phyloP scores from a whole-genome alignment of 768 basidiomycete species.

The Suillus occidentalis region DNA sequence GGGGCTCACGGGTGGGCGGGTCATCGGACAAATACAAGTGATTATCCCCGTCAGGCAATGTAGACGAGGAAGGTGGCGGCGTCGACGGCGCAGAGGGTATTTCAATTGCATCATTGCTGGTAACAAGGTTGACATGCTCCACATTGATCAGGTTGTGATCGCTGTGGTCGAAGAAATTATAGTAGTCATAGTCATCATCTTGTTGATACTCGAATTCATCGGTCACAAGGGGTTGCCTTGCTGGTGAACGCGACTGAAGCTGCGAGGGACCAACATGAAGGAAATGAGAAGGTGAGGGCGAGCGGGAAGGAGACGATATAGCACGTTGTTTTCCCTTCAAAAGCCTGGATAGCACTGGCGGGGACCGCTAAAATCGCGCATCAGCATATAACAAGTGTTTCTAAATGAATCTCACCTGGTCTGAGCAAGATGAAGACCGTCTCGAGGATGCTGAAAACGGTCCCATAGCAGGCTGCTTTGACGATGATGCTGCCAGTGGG shows the following conservation, averaged over 20 bases:
- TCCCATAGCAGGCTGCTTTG: constrained; percentile 1
- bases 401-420: background rate
- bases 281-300: constrained; percentile 8
- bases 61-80: constrained; percentile 11
- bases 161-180: constrained; percentile 9
- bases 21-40: constrained; percentile 14
- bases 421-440: background rate
- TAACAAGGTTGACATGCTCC: background rate
- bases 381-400: background rate
- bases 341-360: constrained; percentile 1
- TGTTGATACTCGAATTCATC: constrained; percentile 12
- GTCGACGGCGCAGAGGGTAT: constrained; percentile 18
- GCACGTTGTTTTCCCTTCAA: background rate
- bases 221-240: background rate
- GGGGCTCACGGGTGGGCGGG: background rate
- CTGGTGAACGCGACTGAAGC: background rate
- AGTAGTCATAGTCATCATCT: constrained; percentile 17
- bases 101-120: constrained; percentile 2
- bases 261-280: constrained; percentile 14
- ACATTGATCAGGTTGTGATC: background rate
- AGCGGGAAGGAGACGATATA: constrained; percentile 4
- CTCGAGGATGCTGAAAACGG: background rate
- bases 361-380: background rate
- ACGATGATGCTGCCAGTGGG: constrained; percentile 17
- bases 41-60: background rate